phyloP scores from a whole-genome alignment of 192 early-diverging fungal species.

The Polychytrium aggregatum region DNA sequence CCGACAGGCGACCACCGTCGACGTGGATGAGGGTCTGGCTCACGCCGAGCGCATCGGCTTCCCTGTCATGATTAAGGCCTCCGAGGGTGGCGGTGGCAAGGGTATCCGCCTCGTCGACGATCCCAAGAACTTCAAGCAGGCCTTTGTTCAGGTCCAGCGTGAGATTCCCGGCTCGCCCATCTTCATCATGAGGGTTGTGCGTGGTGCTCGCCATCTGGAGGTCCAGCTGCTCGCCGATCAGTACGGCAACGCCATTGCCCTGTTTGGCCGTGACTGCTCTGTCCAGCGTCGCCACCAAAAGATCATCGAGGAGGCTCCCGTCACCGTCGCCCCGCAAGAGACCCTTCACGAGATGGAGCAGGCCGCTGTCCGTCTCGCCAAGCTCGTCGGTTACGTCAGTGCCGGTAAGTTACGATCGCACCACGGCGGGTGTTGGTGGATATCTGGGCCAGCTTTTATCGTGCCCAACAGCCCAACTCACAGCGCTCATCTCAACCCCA shows the following conservation, averaged over 20 bases:
- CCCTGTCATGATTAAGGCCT: slow-evolving; percentile 98
- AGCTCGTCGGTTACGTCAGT: slow-evolving; percentile 81
- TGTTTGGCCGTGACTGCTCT: slow-evolving; percentile 97
- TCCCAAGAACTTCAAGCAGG: slow-evolving; percentile 55
- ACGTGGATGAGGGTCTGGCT: slow-evolving; percentile 72
- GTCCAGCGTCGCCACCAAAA: slow-evolving; percentile 98
- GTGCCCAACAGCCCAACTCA: too few species aligned
- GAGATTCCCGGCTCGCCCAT: slow-evolving; percentile 97
- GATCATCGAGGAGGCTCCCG: slow-evolving; percentile 97
- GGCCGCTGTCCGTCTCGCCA: slow-evolving; percentile 89
- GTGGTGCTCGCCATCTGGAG: slow-evolving; percentile 89
- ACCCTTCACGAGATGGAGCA: slow-evolving; percentile 85
- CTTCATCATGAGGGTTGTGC: slow-evolving; percentile 97
- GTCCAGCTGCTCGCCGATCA: slow-evolving; percentile 93
- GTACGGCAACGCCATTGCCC: slow-evolving; percentile 95
- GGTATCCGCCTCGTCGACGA: slow-evolving; percentile 91
- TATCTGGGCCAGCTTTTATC: too few species aligned
- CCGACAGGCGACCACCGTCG: slow-evolving; percentile 69
- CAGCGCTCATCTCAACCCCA: neutral
- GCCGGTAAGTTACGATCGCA: too few species aligned
- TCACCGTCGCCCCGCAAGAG: slow-evolving; percentile 55
- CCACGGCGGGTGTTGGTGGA: too few species aligned
- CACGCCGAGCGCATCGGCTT: slow-evolving; percentile 86
- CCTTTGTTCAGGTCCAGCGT: slow-evolving; percentile 79
- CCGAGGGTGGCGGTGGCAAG: slow-evolving; percentile 97